Evolutionary conservation across 202 grass and related monocot species (phyloP).

Genomic region (Setaria viridis): DNA sequence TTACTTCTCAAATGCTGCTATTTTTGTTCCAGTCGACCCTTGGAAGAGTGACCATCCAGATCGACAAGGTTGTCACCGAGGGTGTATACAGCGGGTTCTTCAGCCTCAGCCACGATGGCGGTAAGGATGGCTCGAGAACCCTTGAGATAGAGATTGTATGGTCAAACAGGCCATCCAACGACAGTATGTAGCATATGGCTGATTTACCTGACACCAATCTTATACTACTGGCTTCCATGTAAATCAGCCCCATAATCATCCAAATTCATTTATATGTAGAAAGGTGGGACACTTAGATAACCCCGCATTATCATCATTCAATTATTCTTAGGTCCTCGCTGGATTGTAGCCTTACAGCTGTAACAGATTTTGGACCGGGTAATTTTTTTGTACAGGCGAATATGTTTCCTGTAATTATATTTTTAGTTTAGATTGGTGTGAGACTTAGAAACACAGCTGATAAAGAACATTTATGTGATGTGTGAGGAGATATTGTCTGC

Average conservation of each 20-base stretch:
- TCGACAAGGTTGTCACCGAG: slow-evolving; percentile 93
- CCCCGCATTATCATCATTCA: neutral
- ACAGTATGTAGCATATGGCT: slow-evolving; percentile 55
- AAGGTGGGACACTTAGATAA: slow-evolving; percentile 30
- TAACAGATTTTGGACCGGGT: slow-evolving; percentile 41
- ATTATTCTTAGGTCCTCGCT: slow-evolving; percentile 29
- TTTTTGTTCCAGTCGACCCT: slow-evolving; percentile 71
- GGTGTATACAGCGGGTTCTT: slow-evolving; percentile 92
- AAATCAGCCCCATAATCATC: slow-evolving; percentile 48
- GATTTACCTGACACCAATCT: slow-evolving; percentile 23
- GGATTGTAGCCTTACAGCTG: slow-evolving; percentile 26
- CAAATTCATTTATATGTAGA: slow-evolving; percentile 47
- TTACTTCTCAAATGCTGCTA: neutral
- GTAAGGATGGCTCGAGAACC: slow-evolving; percentile 86
- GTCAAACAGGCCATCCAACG: slow-evolving; percentile 81
- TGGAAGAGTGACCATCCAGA: slow-evolving; percentile 92
- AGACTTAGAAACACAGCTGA: slow-evolving; percentile 5
- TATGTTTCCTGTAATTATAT: slow-evolving; percentile 60
- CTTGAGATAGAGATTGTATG: slow-evolving; percentile 98
- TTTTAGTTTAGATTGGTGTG: slow-evolving; percentile 36
- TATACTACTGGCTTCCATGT: slow-evolving; percentile 39
- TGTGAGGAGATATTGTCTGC: neutral
- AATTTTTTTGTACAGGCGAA: slow-evolving; percentile 54
- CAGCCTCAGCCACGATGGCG: slow-evolving; percentile 91
- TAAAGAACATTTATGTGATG: slow-evolving; percentile 6